These are phyloP conservation scores for Scheffersomyces segobiensis DNA, from an alignment of 1,139 yeast species.

Conservation along the genomic window DNA sequence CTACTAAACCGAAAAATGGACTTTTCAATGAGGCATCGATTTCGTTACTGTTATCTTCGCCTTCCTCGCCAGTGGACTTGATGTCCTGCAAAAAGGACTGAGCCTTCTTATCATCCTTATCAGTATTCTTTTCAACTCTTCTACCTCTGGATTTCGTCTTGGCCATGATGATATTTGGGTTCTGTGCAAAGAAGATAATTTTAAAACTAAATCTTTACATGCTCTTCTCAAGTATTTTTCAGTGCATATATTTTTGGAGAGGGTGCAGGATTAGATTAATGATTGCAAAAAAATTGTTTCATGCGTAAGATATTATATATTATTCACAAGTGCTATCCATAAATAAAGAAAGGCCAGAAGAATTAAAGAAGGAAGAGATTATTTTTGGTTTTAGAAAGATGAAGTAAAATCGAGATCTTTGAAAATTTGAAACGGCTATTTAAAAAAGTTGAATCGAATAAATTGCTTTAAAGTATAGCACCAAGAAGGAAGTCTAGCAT, in stretches of 20 bases:
- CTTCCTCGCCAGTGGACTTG: conserved; percentile 3
- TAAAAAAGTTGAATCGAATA: neutral
- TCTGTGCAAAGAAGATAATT: neutral
- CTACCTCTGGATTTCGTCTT: conserved; percentile 60
- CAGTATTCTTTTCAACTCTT: conserved; percentile 50
- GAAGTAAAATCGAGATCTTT: neutral
- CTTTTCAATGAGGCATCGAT: conserved; percentile 10
- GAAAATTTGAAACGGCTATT: neutral
- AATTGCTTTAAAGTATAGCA: neutral
- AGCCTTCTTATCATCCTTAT: conserved; percentile 10
- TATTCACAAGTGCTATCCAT: neutral
- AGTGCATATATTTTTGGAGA: neutral
- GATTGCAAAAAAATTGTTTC: neutral
- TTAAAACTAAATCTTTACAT: neutral
- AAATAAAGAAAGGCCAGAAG: neutral
- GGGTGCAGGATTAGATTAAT: neutral
- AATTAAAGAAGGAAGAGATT: neutral
- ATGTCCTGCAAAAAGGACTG: neutral
- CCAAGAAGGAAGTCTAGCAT: neutral
- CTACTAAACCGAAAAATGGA: conserved; percentile 81
- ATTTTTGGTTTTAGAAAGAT: neutral
- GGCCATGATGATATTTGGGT: conserved; percentile 3
- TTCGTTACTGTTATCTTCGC: conserved; percentile 5
- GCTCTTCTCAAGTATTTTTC: conserved; percentile 1
- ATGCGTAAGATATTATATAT: neutral